A percentile compares a stretch with the other conserved stretches of the same genome.
Evolutionary conservation across 768 basidiomycete genomes (phyloP).

Genomic region (Tulasnella sp.): DNA sequence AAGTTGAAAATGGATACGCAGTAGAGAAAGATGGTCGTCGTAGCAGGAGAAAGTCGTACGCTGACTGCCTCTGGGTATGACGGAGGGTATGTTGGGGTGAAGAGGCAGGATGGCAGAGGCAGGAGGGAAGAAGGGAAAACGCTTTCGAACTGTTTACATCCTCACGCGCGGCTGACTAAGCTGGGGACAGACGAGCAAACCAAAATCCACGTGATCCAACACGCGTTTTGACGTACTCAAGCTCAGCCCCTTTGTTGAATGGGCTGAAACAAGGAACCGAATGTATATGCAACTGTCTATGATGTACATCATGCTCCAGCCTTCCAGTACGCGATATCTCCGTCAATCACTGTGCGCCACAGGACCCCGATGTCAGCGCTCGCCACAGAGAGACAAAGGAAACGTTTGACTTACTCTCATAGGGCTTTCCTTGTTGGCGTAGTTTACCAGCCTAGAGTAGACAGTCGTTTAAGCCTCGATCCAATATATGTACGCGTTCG

Average conservation of each 20-base stretch:
- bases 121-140: constrained; percentile 4
- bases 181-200: background rate
- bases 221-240: constrained; percentile 2
- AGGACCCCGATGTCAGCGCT: background rate
- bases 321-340: constrained; percentile 92
- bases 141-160: constrained; percentile 3
- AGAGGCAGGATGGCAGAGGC: background rate
- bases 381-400: background rate
- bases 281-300: background rate
- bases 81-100: background rate
- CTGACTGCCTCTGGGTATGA: constrained; percentile 9
- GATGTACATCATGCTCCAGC: constrained; percentile 43
- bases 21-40: background rate
- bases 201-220: background rate
- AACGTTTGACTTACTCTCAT: constrained; percentile 60
- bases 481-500: background rate
- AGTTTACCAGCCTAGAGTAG: constrained; percentile 60
- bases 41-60: background rate
- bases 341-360: constrained; percentile 58
- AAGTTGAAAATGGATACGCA: background rate
- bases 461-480: constrained; percentile 5
- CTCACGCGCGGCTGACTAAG: constrained; percentile 1
- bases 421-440: constrained; percentile 93
- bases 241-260: constrained; percentile 4
- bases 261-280: background rate